Base-by-base conservation (phyloP, 345 rosid genomes). In the Turnera subulata region DNA sequence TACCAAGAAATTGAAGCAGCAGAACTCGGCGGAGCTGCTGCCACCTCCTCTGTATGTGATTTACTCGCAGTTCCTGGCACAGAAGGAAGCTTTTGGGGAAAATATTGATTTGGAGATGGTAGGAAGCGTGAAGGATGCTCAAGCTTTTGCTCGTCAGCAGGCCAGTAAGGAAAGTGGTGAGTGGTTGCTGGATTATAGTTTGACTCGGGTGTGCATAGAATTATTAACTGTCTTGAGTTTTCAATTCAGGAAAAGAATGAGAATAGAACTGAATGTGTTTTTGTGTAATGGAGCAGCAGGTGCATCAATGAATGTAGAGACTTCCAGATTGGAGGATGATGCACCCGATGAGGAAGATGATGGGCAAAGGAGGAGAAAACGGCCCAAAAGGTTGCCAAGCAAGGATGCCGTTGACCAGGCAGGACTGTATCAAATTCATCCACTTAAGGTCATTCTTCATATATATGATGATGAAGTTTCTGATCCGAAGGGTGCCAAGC, bases 61-160 rank as follows among this genome's bases (percentile, higher is more conserved):
- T 19, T 93, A 82, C 59, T 85, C 99, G 0, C 88, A 84, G 80
- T 76, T 93, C 25, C 22, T 76, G 65, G 94, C 94, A 11, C 97
- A 81, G 49, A 89, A 86, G 68, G 97, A 83, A 71, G 97, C 96
- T 37, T 93, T 93, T 56, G 86, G 81, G 55, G 99, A 89, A 63
- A 76, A 58, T 44, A 75, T 87, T 17, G 90, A 85, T 44, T 13
- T 89, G 33, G 97, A 87, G 53, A 78, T 93, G 39, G 72, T 77
- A 4, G 99, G 99, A 65, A 83, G 90, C 53, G 49, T 83, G 51
- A 84, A 81, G 74, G 94, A 80, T 62, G 97, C 97, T 56, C 88
- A 82, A 66, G 53, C 80, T 46, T 87, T 78, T 69, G 86, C 89
- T 1, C 66, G 79, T 18, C 79, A 85, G 68, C 96, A 83, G 73